phyloP scores from a whole-genome alignment of 768 basidiomycete species.

The Phaeotremella skinneri region DNA sequence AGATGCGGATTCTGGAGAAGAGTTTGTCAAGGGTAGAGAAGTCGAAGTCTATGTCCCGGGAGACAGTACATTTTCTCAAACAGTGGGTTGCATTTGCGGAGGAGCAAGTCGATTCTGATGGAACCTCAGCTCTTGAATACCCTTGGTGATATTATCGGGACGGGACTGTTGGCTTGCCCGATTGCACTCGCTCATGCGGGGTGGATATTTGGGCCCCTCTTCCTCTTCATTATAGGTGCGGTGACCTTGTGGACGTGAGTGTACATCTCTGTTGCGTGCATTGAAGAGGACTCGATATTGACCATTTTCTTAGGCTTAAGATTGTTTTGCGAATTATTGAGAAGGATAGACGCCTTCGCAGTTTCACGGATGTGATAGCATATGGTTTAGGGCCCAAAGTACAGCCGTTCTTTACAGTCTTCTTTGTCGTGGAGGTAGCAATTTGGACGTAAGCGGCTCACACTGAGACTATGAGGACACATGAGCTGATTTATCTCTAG shows the following conservation, averaged over 20 bases:
- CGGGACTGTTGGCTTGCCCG: slow-evolving; percentile 41
- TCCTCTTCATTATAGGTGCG: slow-evolving; percentile 30
- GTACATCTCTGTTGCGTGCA: too few species aligned
- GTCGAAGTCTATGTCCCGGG: slow-evolving; percentile 42
- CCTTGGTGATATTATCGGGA: slow-evolving; percentile 43
- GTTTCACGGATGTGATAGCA: slow-evolving; percentile 41
- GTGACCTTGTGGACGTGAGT: slow-evolving; percentile 41
- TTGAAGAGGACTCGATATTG: neutral
- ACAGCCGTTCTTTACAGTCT: slow-evolving; percentile 28
- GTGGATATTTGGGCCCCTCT: slow-evolving; percentile 39
- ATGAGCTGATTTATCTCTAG: slow-evolving; percentile 13
- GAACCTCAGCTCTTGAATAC: slow-evolving; percentile 36
- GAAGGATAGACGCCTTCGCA: slow-evolving; percentile 38
- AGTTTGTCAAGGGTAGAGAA: slow-evolving; percentile 21
- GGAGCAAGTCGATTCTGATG: neutral
- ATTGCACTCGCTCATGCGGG: slow-evolving; percentile 45
- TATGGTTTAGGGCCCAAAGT: slow-evolving; percentile 37
- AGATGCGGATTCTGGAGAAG: slow-evolving; percentile 14
- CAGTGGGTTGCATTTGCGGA: slow-evolving; percentile 26
- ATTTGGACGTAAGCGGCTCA: slow-evolving; percentile 36
- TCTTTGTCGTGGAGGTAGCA: slow-evolving; percentile 38
- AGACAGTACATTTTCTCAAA: slow-evolving; percentile 38
- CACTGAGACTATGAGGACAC: neutral
- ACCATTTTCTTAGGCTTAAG: slow-evolving; percentile 30
- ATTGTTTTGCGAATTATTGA: slow-evolving; percentile 43